Evolutionary conservation across 1,284 basidiomycete genomes (phyloP), one percentile per base, ranked within the genome.

Genomic region (Mycosarcoma maydis): DNA sequence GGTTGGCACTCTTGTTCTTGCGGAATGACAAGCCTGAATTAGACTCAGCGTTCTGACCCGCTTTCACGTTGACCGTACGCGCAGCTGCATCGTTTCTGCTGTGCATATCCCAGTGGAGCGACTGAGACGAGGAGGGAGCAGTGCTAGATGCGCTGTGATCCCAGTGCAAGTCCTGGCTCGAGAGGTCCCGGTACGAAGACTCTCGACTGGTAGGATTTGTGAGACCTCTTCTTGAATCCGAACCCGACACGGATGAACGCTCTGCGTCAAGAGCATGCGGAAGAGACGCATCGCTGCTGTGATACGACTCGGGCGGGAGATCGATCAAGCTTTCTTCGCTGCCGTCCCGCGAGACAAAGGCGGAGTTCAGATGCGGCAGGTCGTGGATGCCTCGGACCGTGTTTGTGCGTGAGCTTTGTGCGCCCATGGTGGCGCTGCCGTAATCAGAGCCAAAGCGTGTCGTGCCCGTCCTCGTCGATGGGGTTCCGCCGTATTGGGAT

Each of bases 291-390:
- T 65, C 67, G 55, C 67, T 70, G 57, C 67, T 65, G 32, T 70
- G 67, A 13, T 51, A 49, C 8, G 67, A 70, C 39, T 65, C 67
- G 10, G 67, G 67, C 6, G 67, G 67, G 4, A 70, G 60, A 17
- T 70, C 67, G 4, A 70, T 22, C 44, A 70, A 34, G 42, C 60
- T 65, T 17, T 70, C 67, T 27, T 70, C 56, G 38, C 67, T 70
- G 48, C 60, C 58, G 39, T 70, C 67, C 22, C 52, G 51, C 3
- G 53, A 56, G 11, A 46, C 46, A 6, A 56, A 58, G 11, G 50
- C 51, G 17, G 60, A 41, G 4, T 51, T 60, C 6, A 70, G 60
- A 7, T 47, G 60, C 7, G 67, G 60, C n/a, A 60, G 65, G 37
- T 59, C 59, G 36, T 52, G 42, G 29, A 33, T 38, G 38, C 58